These are phyloP conservation scores for Trichosporon asahii DNA, from an alignment of 1,284 basidiomycete genomes.

Conservation along the genomic window DNA sequence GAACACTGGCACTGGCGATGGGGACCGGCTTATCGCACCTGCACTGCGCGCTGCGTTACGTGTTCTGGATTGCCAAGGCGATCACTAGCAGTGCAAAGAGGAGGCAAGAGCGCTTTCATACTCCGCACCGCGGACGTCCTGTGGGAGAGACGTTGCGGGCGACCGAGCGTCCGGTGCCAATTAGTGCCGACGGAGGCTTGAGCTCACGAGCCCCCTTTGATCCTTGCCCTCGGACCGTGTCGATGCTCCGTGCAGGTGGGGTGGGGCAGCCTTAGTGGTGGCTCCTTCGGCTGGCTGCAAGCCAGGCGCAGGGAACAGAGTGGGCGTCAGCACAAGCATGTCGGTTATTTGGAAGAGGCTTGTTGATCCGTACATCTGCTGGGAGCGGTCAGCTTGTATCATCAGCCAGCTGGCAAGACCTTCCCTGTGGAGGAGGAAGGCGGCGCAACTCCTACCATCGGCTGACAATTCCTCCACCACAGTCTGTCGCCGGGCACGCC, in stretches of 20 bases:
- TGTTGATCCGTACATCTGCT: neutral
- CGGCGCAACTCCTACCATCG: too few species aligned
- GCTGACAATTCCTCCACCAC: too few species aligned
- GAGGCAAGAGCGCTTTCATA: conserved; percentile 1
- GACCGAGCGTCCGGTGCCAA: neutral
- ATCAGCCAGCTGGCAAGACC: neutral
- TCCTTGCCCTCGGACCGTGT: neutral
- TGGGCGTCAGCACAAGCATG: neutral
- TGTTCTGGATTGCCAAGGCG: neutral
- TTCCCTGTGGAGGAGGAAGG: neutral
- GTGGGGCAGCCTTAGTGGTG: neutral
- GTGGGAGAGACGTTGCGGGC: neutral
- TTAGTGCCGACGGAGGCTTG: neutral
- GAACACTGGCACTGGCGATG: neutral
- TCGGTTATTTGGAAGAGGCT: neutral
- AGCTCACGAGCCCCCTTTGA: neutral
- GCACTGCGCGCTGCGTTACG: neutral
- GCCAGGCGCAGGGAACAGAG: neutral
- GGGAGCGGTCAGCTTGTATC: neutral
- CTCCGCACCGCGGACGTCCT: neutral
- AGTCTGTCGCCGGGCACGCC: too few species aligned
- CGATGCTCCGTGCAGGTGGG: neutral
- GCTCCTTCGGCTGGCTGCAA: neutral
- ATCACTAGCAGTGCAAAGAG: neutral
- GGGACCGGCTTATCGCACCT: neutral